A percentile compares a stretch with the other conserved stretches of the same genome.
Conservation (phyloP, 768 basidiomycete species). For the Tulasnella sp. region DNA sequence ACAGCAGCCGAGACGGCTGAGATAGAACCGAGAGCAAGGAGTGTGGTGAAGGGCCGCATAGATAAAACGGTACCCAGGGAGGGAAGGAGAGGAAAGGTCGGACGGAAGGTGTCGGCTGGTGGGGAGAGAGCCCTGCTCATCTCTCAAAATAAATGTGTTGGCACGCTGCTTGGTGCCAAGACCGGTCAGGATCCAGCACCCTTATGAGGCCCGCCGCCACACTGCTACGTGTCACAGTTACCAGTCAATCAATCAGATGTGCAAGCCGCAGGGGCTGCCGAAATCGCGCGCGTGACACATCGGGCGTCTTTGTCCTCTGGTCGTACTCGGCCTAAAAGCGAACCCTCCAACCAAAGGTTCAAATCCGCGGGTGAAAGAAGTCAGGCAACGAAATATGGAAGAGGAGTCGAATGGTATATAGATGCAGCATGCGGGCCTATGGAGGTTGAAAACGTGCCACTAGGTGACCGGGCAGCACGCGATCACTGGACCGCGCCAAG, state of each 20-base stretch:
- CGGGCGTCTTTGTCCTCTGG: no score
- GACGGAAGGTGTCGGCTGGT: slow-evolving; percentile 14
- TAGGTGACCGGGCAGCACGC: not conserved
- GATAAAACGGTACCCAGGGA: slow-evolving; percentile 52
- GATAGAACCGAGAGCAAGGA: slow-evolving; percentile 48
- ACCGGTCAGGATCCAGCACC: not conserved
- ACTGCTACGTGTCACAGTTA: not conserved
- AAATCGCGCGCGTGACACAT: no score
- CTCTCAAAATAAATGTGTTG: not conserved
- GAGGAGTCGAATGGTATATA: not conserved
- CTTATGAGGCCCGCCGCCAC: not conserved
- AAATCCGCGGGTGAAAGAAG: no score
- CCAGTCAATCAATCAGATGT: not conserved
- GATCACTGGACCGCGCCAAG: not conserved
- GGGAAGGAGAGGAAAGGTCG: slow-evolving; percentile 19
- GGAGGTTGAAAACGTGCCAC: not conserved
- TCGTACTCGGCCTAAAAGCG: no score
- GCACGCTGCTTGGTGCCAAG: not conserved
- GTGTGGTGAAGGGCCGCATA: slow-evolving; percentile 63
- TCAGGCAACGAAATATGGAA: not conserved
- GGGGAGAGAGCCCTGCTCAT: not conserved
- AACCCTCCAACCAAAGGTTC: no score
- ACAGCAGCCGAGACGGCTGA: slow-evolving; percentile 27
- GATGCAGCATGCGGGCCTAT: not conserved
- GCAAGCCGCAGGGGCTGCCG: no score